Evolutionary conservation across 306 rosid genomes (phyloP), one percentile per base, ranked within the genome.

Genomic region (barrel medic (Medicago truncatula)): DNA sequence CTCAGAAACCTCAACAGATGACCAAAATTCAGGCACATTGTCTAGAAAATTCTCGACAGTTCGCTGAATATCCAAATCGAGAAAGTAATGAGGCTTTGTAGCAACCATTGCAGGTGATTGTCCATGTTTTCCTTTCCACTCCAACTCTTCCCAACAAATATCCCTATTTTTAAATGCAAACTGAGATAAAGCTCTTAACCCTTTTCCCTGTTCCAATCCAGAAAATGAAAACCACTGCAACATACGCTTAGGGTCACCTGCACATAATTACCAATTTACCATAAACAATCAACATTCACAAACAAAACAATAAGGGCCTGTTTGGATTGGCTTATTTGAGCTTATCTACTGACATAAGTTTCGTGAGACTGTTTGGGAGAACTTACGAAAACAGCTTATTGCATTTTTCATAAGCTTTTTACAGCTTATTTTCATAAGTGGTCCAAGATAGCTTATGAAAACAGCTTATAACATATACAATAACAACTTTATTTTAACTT

Each of bases 61-160:
- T 76, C 8, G 83, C 75, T 85, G 82, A 54, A 92, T 80, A 36
- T 94, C 97, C 89, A 94, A 85, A 80, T 92, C 93, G 23, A 88
- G 97, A 86, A 94, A 90, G 78, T 92, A 92, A 83, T 92, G 96
- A 76, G 97, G 98, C 83, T 94, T 94, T 0, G 98, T 94, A 13
- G 98, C 97, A 83, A 94, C 97, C 83, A 94, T 84, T 23, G 96
- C 98, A 1, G 97, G 98, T 16, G 98, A 92, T 64, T 92, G 98
- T 77, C 98, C 98, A 80, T 94, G 98, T 76, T 88, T 92, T 74
- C 98, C 98, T 77, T 89, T 90, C 98, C 96, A 90, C 91, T 91
- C 96, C 64, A 92, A 89, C 85, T 94, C 98, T 81, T 92, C 97
- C 97, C 98, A 94, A 81, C 95, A 92, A 67, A 86, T 89, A 85